Base-by-base conservation (phyloP, 805 yeast genomes). In the Metschnikowia bowlesiae region DNA sequence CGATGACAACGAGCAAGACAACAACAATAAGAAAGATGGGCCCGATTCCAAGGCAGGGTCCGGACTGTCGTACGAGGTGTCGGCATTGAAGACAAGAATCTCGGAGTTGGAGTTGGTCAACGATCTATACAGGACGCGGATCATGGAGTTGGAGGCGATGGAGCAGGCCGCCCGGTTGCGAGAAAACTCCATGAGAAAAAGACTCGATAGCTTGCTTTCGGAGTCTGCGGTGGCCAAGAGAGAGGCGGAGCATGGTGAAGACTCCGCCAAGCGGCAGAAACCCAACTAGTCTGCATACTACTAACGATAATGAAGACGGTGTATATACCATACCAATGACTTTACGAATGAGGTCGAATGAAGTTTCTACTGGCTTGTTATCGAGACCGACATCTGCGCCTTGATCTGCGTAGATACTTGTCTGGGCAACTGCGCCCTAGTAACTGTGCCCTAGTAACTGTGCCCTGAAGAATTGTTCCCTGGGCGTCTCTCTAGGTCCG, bases 41-140 rank as follows among this genome's bases (percentile, higher is more conserved):
- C 47, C 44, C 48, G 48, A 46, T 31, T 39, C 36, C 50, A 47
- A 46, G 43, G 45, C 40, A 48, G 35, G 14, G 5, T 28, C 40
- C 10, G 46, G 39, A 4, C 46, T 35, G 51, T 37, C 50, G 18
- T 69, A 69, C 53, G 75, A 71, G 55, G 58, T 66, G 11, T 70
- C 74, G 28, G 59, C 67, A 28, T 69, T 91, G 54, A 81, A 82
- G 55, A 88, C 96, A 0, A 76, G 95, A 51, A 88, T 91, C 22
- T 81, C 87, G 10, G 98, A 92, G 65, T 76, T 92, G 53, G 98
- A 92, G 65, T 74, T 91, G 39, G 96, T 92, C 38, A 91, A 90
- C 60, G 97, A 91, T 63, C 71, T 92, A 51, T 88, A 89, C 71
- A 81, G 88, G 58, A 81, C 92, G 6, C 80, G 96, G 57, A 88